phyloP scores from a whole-genome alignment of 2,329 filamentous ascomycete species.

The Diplocarpon rosae region DNA sequence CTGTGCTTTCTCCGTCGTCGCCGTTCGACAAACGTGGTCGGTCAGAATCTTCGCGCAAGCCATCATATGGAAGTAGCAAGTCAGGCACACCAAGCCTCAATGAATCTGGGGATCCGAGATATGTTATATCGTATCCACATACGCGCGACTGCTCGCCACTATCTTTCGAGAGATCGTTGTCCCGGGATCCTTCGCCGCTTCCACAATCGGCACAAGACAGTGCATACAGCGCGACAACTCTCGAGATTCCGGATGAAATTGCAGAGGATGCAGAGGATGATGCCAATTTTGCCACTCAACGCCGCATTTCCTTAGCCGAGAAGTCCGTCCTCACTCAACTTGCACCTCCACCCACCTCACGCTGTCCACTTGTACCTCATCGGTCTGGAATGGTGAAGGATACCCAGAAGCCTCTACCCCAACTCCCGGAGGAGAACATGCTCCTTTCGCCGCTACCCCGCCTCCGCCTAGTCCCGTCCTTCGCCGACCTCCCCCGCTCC shows the following conservation, averaged over 20 bases:
- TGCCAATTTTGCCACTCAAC: constrained; percentile 46
- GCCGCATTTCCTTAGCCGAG: constrained; percentile 13
- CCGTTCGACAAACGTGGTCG: constrained; percentile 15
- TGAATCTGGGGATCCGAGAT: constrained; percentile 9
- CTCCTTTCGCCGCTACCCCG: constrained; percentile 13
- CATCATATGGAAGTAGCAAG: too few species aligned
- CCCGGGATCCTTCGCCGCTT: constrained; percentile 38
- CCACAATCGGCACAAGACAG: constrained; percentile 29
- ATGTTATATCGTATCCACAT: constrained; percentile 13
- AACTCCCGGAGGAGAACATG: constrained; percentile 16
- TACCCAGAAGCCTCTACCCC: constrained; percentile 23
- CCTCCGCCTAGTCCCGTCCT: constrained; percentile 11
- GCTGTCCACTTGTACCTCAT: constrained; percentile 7
- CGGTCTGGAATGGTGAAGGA: constrained; percentile 6
- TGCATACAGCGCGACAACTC: constrained; percentile 24
- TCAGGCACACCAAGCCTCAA: too few species aligned
- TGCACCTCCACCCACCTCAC: constrained; percentile 20
- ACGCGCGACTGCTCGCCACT: constrained; percentile 15
- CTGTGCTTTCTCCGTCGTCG: background rate
- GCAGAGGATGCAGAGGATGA: constrained; percentile 44
- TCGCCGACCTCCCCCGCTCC: constrained; percentile 18
- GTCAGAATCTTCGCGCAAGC: too few species aligned
- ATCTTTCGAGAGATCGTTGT: constrained; percentile 2
- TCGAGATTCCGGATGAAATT: constrained; percentile 37
- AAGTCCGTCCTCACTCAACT: constrained; percentile 18